Conservation (phyloP, 192 early-diverging fungal genomes). For the Podila epigama region DNA sequence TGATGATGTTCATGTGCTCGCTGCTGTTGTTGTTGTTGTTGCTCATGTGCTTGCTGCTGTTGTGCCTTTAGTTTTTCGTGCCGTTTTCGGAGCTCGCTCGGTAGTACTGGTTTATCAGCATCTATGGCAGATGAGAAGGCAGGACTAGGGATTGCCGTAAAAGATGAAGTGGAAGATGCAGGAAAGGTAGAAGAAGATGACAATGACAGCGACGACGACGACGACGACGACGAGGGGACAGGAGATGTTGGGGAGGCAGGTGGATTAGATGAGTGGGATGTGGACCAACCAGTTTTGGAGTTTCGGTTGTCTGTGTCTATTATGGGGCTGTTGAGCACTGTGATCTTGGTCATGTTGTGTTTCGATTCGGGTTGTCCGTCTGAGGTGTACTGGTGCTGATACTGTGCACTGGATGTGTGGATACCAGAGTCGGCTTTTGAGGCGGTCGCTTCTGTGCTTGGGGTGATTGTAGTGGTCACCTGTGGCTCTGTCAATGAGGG, state of each 20-base stretch:
- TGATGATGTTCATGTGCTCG: neutral
- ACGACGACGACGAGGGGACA: no score
- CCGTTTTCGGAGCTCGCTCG: slow-evolving; percentile 29
- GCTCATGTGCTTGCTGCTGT: neutral
- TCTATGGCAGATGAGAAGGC: neutral
- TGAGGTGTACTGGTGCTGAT: neutral
- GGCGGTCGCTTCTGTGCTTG: no score
- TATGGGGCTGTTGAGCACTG: neutral
- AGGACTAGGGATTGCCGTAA: neutral
- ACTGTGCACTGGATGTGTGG: neutral
- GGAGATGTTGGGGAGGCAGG: neutral
- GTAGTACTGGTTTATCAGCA: slow-evolving; percentile 15
- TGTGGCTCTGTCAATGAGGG: no score
- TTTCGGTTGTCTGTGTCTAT: neutral
- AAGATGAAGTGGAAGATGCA: slow-evolving; percentile 1
- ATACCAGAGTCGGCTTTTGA: neutral
- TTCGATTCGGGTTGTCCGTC: no score
- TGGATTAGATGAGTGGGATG: neutral
- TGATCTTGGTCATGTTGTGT: neutral
- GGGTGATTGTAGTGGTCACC: no score
- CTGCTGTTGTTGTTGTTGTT: neutral
- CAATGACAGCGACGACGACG: no score
- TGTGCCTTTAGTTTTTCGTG: slow-evolving; percentile 18
- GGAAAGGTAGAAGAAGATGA: no score
- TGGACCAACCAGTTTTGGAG: no score